Evolutionary conservation across 2,329 filamentous ascomycete genomes (phyloP).

Genomic region (Biscogniauxia mediterranea): DNA sequence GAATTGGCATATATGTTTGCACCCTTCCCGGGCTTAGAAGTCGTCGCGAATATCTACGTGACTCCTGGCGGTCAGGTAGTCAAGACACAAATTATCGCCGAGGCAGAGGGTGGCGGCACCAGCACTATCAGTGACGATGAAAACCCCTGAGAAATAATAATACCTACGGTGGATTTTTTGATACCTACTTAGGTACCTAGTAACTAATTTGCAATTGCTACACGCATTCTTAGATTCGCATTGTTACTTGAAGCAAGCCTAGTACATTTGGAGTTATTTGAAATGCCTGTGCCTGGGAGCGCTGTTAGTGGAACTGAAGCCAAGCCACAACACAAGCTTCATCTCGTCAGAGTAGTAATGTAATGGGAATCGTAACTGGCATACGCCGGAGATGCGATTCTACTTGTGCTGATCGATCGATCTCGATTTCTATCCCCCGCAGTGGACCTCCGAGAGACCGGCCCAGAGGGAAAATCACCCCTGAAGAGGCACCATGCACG

Average conservation of each 20-base stretch:
- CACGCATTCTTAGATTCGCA: too few species aligned
- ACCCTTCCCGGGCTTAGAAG: conserved; percentile 47
- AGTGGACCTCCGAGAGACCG: not conserved
- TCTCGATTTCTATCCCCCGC: not conserved
- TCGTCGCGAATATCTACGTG: conserved; percentile 48
- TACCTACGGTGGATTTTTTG: too few species aligned
- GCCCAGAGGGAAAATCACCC: not conserved
- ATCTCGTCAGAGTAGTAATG: too few species aligned
- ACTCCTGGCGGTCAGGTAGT: conserved; percentile 46
- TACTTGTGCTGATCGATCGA: not conserved
- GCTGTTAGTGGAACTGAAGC: too few species aligned
- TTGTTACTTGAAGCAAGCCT: too few species aligned
- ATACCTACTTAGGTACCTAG: not conserved
- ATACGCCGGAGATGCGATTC: not conserved
- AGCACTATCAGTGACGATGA: conserved; percentile 48
- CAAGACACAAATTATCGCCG: conserved; percentile 50
- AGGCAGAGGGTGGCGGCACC: conserved; percentile 50
- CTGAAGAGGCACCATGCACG: not conserved
- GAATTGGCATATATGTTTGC: conserved; percentile 54
- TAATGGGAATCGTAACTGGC: too few species aligned
- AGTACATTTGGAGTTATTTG: too few species aligned
- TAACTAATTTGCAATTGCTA: not conserved
- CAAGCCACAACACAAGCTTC: too few species aligned
- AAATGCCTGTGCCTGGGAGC: too few species aligned
- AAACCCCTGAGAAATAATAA: not conserved